A percentile compares a stretch with the other conserved stretches of the same genome.
Conservation (phyloP, 805 yeast genomes). For the Tetrapisispora pingtungensis region DNA sequence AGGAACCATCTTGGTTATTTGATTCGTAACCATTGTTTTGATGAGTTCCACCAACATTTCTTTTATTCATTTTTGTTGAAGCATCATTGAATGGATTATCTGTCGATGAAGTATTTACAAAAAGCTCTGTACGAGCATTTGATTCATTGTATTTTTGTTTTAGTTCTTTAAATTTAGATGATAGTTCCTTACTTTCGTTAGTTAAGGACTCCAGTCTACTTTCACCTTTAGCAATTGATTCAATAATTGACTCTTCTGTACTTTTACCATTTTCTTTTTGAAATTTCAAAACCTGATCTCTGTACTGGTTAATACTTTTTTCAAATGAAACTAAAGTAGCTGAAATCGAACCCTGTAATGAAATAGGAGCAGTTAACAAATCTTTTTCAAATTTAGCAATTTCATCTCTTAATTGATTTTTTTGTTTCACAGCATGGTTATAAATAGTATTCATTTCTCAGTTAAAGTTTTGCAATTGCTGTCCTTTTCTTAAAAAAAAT, state of each 20-base stretch:
- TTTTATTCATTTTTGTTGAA: slow-evolving; percentile 20
- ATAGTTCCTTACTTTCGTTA: slow-evolving; percentile 26
- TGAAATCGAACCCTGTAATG: slow-evolving; percentile 52
- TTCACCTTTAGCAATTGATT: slow-evolving; percentile 38
- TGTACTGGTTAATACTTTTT: slow-evolving; percentile 59
- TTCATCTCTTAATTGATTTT: slow-evolving; percentile 61
- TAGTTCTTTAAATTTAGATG: slow-evolving; percentile 27
- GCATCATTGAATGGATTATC: slow-evolving; percentile 22
- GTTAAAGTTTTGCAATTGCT: too few relatives aligned
- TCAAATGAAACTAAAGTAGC: slow-evolving; percentile 60
- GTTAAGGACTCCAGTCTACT: slow-evolving; percentile 53
- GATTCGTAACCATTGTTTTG: background rate
- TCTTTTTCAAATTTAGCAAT: slow-evolving; percentile 55
- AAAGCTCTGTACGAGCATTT: slow-evolving; percentile 20
- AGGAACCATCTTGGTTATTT: slow-evolving; percentile 1
- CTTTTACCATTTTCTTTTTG: slow-evolving; percentile 2
- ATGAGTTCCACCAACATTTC: slow-evolving; percentile 17
- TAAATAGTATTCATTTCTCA: slow-evolving; percentile 59
- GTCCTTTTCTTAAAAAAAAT: too few relatives aligned
- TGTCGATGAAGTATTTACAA: slow-evolving; percentile 8
- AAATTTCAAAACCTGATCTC: slow-evolving; percentile 35
- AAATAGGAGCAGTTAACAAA: slow-evolving; percentile 54
- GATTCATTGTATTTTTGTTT: slow-evolving; percentile 22
- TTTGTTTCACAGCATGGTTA: slow-evolving; percentile 84
- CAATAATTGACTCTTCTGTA: background rate